These are phyloP conservation scores for Silybum marianum DNA, from an alignment of 129 eudicot species.

Conservation along the genomic window DNA sequence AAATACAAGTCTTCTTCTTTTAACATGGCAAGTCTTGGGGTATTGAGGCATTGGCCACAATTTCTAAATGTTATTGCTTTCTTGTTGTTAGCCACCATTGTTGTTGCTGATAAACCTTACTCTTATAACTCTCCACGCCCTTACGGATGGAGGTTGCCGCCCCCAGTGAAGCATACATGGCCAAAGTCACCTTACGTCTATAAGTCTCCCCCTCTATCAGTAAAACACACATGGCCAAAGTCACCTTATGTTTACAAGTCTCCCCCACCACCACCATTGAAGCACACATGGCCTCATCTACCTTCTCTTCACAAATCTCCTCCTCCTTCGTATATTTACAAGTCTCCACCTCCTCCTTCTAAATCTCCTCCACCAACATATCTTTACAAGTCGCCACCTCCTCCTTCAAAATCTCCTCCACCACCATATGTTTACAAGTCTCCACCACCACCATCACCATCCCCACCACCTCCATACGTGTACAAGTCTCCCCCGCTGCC, in stretches of 20 bases:
- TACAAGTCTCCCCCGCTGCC: neutral
- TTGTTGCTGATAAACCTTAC: neutral
- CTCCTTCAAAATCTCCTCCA: neutral
- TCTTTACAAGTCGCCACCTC: neutral
- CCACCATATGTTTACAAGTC: neutral
- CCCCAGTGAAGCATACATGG: neutral
- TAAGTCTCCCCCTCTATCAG: neutral
- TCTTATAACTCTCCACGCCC: neutral
- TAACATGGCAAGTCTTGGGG: neutral
- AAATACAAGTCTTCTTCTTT: neutral
- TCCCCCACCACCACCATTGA: too few species aligned
- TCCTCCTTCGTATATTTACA: neutral
- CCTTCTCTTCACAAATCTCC: neutral
- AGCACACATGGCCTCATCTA: neutral
- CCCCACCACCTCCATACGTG: neutral
- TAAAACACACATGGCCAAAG: too few species aligned
- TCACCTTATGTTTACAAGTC: too few species aligned
- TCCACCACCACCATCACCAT: neutral
- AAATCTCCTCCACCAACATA: neutral
- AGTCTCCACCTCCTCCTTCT: neutral
- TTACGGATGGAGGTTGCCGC: neutral
- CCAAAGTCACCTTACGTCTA: neutral
- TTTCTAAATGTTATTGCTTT: neutral
- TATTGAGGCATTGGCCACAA: conserved; percentile 18
- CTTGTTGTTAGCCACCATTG: conserved; percentile 2